Percentiles rank a stretch among this genome's conserved stretches.
Conservation (phyloP, 345 rosid genomes). For the Brassica rapa region DNA sequence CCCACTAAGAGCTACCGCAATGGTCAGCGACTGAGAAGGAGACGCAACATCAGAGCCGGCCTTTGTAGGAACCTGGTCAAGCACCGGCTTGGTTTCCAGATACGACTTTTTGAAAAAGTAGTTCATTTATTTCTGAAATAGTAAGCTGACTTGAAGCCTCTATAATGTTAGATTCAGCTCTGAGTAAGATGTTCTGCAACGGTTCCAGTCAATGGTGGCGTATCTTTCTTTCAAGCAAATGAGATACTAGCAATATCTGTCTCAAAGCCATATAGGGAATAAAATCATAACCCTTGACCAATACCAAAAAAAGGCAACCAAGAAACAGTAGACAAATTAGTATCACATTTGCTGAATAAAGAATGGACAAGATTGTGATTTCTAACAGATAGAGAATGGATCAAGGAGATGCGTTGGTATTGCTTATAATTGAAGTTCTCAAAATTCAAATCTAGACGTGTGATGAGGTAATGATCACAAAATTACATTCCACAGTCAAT, state of each 20-base stretch:
- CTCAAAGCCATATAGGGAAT: background rate
- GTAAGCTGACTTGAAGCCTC: background rate
- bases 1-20: conserved; percentile 72
- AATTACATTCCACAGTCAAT: conserved; percentile 5
- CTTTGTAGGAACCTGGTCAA: background rate
- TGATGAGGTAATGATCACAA: background rate
- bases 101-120: conserved; percentile 1
- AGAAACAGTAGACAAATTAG: background rate
- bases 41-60: conserved; percentile 18
- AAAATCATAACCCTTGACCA: conserved; percentile 8
- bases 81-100: background rate
- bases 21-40: conserved; percentile 24
- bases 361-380: conserved; percentile 16
- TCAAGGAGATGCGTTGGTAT: conserved; percentile 10
- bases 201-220: background rate
- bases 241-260: background rate
- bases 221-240: background rate
- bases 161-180: background rate
- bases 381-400: background rate
- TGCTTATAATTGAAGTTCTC: too few relatives aligned
- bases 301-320: background rate
- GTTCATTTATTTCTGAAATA: conserved; percentile 22
- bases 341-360: conserved; percentile 10
- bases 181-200: background rate
- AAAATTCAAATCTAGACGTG: too few relatives aligned